These are phyloP conservation scores for Eurotiales sp. DNA, from an alignment of 2,329 filamentous ascomycete species.

Conservation along the genomic window DNA sequence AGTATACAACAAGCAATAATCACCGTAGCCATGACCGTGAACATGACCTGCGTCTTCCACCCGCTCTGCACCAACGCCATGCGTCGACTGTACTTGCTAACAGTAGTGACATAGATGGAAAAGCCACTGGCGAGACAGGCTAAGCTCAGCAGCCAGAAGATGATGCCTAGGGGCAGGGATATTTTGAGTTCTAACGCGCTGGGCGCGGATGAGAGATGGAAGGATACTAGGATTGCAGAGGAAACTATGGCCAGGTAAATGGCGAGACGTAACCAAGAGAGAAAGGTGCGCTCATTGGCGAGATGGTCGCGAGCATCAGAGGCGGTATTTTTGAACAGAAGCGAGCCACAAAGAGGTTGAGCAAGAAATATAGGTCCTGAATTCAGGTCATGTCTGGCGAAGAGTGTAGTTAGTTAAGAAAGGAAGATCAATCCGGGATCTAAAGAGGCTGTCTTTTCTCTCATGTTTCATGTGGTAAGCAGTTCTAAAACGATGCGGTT, in stretches of 20 bases:
- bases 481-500: no score
- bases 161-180: conserved; percentile 74
- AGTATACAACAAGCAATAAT: conserved; percentile 45
- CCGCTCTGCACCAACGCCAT: conserved; percentile 86
- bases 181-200: conserved; percentile 68
- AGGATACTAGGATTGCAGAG: conserved; percentile 86
- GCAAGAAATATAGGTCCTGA: conserved; percentile 47
- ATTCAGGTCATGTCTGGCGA: conserved; percentile 27
- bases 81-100: conserved; percentile 75
- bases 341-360: conserved; percentile 53
- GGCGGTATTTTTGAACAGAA: conserved; percentile 64
- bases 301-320: conserved; percentile 65
- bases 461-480: no score
- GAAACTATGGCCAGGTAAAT: conserved; percentile 89
- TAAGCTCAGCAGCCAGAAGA: conserved; percentile 82
- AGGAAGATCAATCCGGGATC: no score
- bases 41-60: conserved; percentile 85
- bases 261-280: conserved; percentile 84
- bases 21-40: conserved; percentile 39
- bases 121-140: conserved; percentile 73
- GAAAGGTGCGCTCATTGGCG: conserved; percentile 69
- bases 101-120: conserved; percentile 78
- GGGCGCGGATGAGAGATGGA: conserved; percentile 77
- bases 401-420: no score
- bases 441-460: no score